Conservation (phyloP, 768 basidiomycete species). For the Boletus bicolor region DNA sequence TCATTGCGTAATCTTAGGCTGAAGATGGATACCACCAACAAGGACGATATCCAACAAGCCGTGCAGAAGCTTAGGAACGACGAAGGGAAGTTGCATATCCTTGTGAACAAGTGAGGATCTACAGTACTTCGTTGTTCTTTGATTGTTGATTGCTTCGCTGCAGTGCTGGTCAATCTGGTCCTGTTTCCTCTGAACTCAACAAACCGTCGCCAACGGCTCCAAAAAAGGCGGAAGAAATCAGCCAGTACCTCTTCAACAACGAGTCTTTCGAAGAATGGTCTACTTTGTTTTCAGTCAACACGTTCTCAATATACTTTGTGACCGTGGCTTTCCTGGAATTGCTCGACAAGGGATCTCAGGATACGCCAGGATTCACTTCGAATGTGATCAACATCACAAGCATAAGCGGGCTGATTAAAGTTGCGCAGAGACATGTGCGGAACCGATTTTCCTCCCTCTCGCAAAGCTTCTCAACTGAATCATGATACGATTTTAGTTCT, state of each 20-base stretch:
- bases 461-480: neutral
- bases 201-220: constrained; percentile 54
- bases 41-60: constrained; percentile 57
- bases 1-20: constrained; percentile 38
- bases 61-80: constrained; percentile 36
- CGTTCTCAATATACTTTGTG: constrained; percentile 74
- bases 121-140: neutral
- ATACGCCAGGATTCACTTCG: constrained; percentile 54
- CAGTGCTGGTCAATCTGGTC: constrained; percentile 77
- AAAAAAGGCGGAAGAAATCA: constrained; percentile 61
- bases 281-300: constrained; percentile 61
- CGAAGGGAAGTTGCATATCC: constrained; percentile 72
- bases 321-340: constrained; percentile 75
- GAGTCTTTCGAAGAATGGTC: constrained; percentile 65
- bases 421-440: constrained; percentile 76
- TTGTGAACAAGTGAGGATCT: constrained; percentile 72
- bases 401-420: constrained; percentile 66
- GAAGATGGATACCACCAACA: constrained; percentile 69
- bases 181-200: constrained; percentile 54
- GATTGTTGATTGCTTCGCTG: neutral
- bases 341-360: constrained; percentile 67
- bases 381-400: constrained; percentile 76
- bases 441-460: neutral
- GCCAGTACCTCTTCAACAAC: constrained; percentile 66
- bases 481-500: constrained; percentile 49